Percentiles rank a stretch among this genome's conserved stretches.
These are phyloP conservation scores for Cercospora sp. DNA, from an alignment of 2,329 filamentous ascomycete genomes.

Conservation along the genomic window DNA sequence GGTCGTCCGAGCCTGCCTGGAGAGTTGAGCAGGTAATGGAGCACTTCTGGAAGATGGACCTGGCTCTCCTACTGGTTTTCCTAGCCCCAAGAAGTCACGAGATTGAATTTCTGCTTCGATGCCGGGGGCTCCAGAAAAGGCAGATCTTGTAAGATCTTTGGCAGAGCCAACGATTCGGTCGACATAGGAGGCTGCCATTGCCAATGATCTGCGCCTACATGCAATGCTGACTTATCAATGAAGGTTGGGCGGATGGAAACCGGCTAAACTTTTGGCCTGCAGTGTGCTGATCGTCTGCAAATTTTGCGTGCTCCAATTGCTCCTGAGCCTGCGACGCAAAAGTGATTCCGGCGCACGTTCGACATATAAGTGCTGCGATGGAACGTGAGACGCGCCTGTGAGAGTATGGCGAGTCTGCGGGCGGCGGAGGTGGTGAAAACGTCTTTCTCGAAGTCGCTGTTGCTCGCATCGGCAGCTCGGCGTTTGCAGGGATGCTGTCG, in stretches of 20 bases:
- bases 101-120: constrained; percentile 18
- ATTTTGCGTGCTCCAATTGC: background rate
- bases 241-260: background rate
- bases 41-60: background rate
- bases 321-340: background rate
- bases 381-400: background rate
- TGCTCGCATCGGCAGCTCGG: constrained; percentile 1
- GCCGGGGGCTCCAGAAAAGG: constrained; percentile 17
- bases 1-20: background rate
- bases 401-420: background rate
- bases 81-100: constrained; percentile 7
- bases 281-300: constrained; percentile 1
- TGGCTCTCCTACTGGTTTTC: constrained; percentile 15
- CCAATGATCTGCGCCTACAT: background rate
- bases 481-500: constrained; percentile 8
- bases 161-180: constrained; percentile 20
- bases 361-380: background rate
- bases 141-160: constrained; percentile 20
- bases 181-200: background rate
- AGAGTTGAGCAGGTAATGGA: constrained; percentile 1
- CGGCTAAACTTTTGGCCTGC: background rate
- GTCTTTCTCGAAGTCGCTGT: background rate
- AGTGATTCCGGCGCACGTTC: background rate
- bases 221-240: constrained; percentile 5
- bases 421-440: background rate